These are phyloP conservation scores for Diaporthe ilicicola DNA, from an alignment of 2,329 filamentous ascomycete species.

Conservation along the genomic window DNA sequence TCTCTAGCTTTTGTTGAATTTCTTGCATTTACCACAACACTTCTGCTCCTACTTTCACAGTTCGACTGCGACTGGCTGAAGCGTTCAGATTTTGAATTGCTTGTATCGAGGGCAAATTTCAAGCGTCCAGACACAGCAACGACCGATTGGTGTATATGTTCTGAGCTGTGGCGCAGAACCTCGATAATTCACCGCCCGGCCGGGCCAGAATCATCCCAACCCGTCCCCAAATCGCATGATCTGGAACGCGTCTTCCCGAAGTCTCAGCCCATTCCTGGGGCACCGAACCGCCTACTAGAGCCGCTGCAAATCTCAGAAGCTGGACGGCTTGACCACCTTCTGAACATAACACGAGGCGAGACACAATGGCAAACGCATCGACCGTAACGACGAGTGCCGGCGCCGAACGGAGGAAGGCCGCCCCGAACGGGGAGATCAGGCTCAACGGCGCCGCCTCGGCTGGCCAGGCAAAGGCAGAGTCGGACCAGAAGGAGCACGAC, in stretches of 20 bases:
- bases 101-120: background rate
- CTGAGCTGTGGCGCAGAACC: constrained; percentile 10
- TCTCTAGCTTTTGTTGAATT: background rate
- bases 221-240: constrained; percentile 32
- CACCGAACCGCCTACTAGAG: constrained; percentile 6
- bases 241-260: constrained; percentile 27
- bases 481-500: constrained; percentile 55
- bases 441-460: constrained; percentile 33
- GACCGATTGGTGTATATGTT: background rate
- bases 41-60: background rate
- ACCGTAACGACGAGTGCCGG: constrained; percentile 38
- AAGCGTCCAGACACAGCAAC: background rate
- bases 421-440: constrained; percentile 25
- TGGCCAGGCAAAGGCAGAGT: constrained; percentile 51
- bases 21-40: background rate
- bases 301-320: background rate
- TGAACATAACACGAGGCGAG: background rate
- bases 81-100: background rate
- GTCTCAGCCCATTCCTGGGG: constrained; percentile 28
- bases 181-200: constrained; percentile 22
- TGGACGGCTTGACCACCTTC: constrained; percentile 8
- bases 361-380: constrained; percentile 40
- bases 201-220: constrained; percentile 28
- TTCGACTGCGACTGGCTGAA: background rate
- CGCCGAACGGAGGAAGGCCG: constrained; percentile 38